phyloP scores from a whole-genome alignment of 495 filamentous ascomycete genomes.

The Penicillium samsonianum region DNA sequence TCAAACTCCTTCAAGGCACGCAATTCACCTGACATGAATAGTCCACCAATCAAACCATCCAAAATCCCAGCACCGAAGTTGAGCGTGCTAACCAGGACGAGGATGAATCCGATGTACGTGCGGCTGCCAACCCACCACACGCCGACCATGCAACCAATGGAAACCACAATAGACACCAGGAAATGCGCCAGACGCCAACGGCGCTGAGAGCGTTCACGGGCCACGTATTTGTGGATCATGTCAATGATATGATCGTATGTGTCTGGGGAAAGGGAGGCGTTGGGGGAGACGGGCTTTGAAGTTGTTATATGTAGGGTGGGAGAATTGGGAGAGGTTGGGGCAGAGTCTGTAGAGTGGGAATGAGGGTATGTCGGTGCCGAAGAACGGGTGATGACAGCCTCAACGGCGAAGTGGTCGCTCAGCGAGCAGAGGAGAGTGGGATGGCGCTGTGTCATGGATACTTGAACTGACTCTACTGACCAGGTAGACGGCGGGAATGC shows the following conservation, averaged over 20 bases:
- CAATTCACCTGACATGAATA: slow-evolving; percentile 84
- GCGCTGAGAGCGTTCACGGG: slow-evolving; percentile 69
- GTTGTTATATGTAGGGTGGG: slow-evolving; percentile 22
- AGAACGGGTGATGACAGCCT: slow-evolving; percentile 42
- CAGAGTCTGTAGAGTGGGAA: not conserved
- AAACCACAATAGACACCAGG: slow-evolving; percentile 59
- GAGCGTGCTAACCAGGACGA: slow-evolving; percentile 76
- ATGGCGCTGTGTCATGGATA: slow-evolving; percentile 84
- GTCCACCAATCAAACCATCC: slow-evolving; percentile 79
- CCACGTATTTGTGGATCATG: slow-evolving; percentile 64
- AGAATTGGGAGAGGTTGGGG: slow-evolving; percentile 4
- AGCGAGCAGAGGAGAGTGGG: slow-evolving; percentile 79
- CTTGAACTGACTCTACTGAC: slow-evolving; percentile 63
- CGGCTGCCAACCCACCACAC: slow-evolving; percentile 78
- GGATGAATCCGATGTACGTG: slow-evolving; percentile 75
- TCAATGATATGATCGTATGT: slow-evolving; percentile 74
- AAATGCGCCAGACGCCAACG: slow-evolving; percentile 73
- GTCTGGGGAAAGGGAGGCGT: slow-evolving; percentile 44
- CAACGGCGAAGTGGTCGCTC: slow-evolving; percentile 89
- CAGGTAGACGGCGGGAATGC: slow-evolving; percentile 50
- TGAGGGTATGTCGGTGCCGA: not conserved
- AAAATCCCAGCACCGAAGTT: slow-evolving; percentile 73
- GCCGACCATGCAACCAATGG: slow-evolving; percentile 69
- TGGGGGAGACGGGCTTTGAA: slow-evolving; percentile 27
- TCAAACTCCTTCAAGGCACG: slow-evolving; percentile 89